Percentiles rank a stretch among this genome's conserved stretches.
phyloP scores from a whole-genome alignment of 805 yeast species.

The Kuraishia floccosa region DNA sequence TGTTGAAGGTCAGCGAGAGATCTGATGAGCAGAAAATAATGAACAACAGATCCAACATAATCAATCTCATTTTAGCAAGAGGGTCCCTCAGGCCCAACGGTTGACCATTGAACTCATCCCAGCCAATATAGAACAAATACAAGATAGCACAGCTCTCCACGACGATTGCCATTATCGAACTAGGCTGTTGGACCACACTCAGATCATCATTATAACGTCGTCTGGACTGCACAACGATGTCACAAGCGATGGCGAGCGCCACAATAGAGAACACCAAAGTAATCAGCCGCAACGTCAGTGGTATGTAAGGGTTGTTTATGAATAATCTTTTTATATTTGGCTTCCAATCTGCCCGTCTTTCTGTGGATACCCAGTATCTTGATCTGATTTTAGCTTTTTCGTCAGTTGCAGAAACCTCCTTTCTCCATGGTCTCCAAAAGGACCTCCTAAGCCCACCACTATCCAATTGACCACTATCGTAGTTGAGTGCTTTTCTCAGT shows the following conservation, averaged over 20 bases:
- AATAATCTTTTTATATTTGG: constrained; percentile 51
- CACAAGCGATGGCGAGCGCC: constrained; percentile 63
- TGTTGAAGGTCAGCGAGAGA: constrained; percentile 73
- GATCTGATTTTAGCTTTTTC: constrained; percentile 30
- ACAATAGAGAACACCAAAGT: constrained; percentile 47
- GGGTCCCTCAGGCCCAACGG: constrained; percentile 89
- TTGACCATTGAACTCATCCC: constrained; percentile 85
- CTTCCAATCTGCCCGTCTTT: constrained; percentile 49
- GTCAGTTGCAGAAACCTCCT: no score
- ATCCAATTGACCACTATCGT: no score
- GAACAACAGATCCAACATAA: constrained; percentile 74
- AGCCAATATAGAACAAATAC: constrained; percentile 72
- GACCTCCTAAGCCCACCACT: no score
- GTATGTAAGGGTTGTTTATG: constrained; percentile 70
- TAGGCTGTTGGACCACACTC: constrained; percentile 61
- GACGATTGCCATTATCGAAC: constrained; percentile 85
- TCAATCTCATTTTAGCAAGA: constrained; percentile 65
- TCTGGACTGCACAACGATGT: constrained; percentile 35
- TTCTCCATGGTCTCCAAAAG: no score
- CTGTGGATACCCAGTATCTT: constrained; percentile 56
- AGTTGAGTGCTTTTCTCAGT: constrained; percentile 38
- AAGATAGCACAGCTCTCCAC: constrained; percentile 72
- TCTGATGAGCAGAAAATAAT: constrained; percentile 87
- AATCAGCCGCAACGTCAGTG: constrained; percentile 58
- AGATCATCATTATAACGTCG: constrained; percentile 19